Base-by-base conservation (phyloP, 768 basidiomycete species). In the Agaricus bisporus region DNA sequence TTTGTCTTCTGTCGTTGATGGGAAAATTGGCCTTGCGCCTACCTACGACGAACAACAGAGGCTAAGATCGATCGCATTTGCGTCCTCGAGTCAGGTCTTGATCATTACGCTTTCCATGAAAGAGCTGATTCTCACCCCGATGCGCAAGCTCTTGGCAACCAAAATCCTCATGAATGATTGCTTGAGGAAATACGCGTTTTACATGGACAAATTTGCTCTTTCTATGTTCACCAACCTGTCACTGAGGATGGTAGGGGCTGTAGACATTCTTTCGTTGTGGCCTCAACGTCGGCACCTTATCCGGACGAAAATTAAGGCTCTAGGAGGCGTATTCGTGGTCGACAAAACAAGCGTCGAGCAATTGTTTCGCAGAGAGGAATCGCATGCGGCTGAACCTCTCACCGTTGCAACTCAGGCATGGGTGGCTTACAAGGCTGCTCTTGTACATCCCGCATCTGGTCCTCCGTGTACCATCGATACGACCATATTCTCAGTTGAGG, bases 321-420 rank as follows among this genome's bases (percentile, higher is more conserved):
- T 81, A 48, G 77, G 78, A 6, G 74, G 71, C 17, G 67, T 69
- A 44, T 0, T 0, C 5, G 58, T 8, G 3, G 44, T 78, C 2
- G 38, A 65, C 4, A 72, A 60, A 55, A 32, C 22, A 2, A 58
- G 62, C 2, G 69, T 71, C 8, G 3, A 29, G 10, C 48, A 55
- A 8, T 36, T 77, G 4, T 74, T 78, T 39, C 60, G 59, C 20
- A 41, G 60, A 37, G 58, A 65, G 35, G 66, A 71, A 49, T 52
- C 51, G 2, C 49, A 58, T 5, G 51, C 17, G 15, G 54, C 61
- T 3, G 7, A 62, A 15, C 15, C 49, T 0, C n/a, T 54, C 6
- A 48, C 59, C n/a, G 64, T 66, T 12, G 77, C 74, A 0, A 52
- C 72, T 11, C 70, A 70, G 51, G 76, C 79, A 5, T 81, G 77